Evolutionary conservation across 1,284 basidiomycete species (phyloP), one percentile per base, ranked within the genome.

Genomic region (Xerocomus nothofagi): DNA sequence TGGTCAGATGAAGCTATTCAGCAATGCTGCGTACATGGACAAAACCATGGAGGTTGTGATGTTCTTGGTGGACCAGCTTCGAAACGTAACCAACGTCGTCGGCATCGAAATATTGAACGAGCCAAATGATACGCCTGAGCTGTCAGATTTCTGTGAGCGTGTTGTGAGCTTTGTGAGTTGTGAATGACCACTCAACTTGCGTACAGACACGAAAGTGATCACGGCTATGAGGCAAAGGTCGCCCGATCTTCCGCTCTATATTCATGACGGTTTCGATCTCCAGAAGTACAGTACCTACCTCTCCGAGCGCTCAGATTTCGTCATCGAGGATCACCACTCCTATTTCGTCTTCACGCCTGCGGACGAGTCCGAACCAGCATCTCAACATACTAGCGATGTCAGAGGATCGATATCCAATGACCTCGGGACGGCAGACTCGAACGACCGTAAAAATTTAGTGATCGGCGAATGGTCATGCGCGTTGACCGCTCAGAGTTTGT

Each of bases 51-150:
- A 73, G 38, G 74, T 82, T 15, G 71, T 90, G 33, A 73, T 72
- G 10, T 85, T 74, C 67, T 69, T 92, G 39, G 74, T 74, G 27
- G 63, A 79, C 44, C 70, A 83, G 55, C 69, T 91, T 20, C 75
- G 72, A 26, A 66, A 73, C 47, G 82, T 88, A 17, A 82, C 81
- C 46, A 91, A 93, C 60, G 76, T 91, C 17, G 80, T 89, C 36
- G 90, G 87, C 1, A 83, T 92, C 38, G 76, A 91, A 62, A 68
- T 93, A 24, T 66, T 91, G 49, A 93, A 92, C 61, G 90, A 93
- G 61, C 88, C 88, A 0, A 51, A 71, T 23, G 71, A 82, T 57
- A 70, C 61, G n/a, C 67, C 71, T 5, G 66, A 58, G 20, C 70
- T 86, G n/a, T 53, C 61, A 11, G 70, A 71, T 53, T 86, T 86